A percentile compares a stretch with the other conserved stretches of the same genome.
Conservation (phyloP, 1,284 basidiomycete species). For the Entoloma clypeatum region DNA sequence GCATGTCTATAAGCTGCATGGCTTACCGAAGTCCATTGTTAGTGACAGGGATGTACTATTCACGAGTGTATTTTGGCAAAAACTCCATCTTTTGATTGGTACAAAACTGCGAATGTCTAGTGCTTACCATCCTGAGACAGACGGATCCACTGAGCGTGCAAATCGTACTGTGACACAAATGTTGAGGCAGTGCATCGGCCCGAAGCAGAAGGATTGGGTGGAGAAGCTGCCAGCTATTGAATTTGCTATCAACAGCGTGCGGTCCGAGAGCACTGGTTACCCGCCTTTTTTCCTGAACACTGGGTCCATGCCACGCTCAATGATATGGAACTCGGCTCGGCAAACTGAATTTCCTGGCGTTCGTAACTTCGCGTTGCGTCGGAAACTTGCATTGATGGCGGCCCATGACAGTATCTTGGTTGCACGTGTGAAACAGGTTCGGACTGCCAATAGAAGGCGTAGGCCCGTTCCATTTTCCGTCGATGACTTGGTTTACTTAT, state of each 20-base stretch:
- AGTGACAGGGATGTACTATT: conserved; percentile 41
- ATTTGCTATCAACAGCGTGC: conserved; percentile 26
- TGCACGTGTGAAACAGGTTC: conserved; percentile 26
- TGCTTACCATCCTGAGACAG: conserved; percentile 42
- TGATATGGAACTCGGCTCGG: conserved; percentile 22
- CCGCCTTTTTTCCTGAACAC: conserved; percentile 33
- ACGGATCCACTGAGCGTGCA: conserved; percentile 37
- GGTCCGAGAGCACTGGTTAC: conserved; percentile 27
- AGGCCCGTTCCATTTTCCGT: conserved; percentile 2
- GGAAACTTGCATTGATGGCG: conserved; percentile 26
- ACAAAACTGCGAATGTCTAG: conserved; percentile 36
- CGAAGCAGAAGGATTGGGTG: conserved; percentile 38
- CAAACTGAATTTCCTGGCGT: conserved; percentile 26
- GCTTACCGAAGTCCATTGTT: conserved; percentile 36
- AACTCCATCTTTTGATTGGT: conserved; percentile 31
- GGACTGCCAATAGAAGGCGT: conserved; percentile 8
- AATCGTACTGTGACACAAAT: conserved; percentile 38
- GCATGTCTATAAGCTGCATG: conserved; percentile 35
- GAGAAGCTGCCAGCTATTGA: conserved; percentile 33
- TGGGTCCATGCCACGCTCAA: conserved; percentile 22
- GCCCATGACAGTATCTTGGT: conserved; percentile 34
- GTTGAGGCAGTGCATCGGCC: conserved; percentile 30
- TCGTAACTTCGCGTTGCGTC: conserved; percentile 21
- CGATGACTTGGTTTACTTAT: conserved; percentile 14
- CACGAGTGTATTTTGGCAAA: conserved; percentile 40